Evolutionary conservation across 371 early-diverging fungal genomes (phyloP), one percentile per base, ranked within the genome.

Genomic region (Apophysomyces ossiformis): DNA sequence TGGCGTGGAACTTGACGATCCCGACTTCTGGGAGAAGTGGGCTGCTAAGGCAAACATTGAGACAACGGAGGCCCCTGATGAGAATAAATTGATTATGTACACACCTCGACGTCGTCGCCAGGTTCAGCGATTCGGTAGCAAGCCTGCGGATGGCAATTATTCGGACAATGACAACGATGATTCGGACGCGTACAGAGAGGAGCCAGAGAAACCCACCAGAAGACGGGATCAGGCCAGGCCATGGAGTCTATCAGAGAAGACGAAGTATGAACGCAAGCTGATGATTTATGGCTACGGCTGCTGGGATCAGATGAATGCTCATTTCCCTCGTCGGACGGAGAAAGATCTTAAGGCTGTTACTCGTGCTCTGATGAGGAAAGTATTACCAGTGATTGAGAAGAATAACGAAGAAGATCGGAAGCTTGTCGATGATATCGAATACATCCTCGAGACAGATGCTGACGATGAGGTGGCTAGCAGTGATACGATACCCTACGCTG

Each of bases 11-110:
- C 77, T 98, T 13, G 92, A 98, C 65, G 98, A 98, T 73, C 97
- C 98, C 8, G 85, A 94, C 65, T 98, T 98, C 75, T 98, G 98
- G 98, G 95, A 96, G 67, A 96, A 96, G 74, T 90, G 95, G 79
- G 94, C 96, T 1, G 77, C 89, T 37, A 84, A 87, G 37, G 93
- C 93, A 21, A 78, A 91, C 58, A 71, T 94, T 12, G 84, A 91
- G 45, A 72, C 85, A 5, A 83, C 77, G 7, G 89, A 88, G 5
- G 69, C 79, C 8, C 79, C 73, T 0, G 80, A 80, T 46, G 75
- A 81, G 35, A 82, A 79, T 39, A 78, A 85, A 12, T 68, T 92
- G 58, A 91, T 92, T 37, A 65, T 92, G 5, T 86, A 87, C 65
- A 83, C 85, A n/a, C 90, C 90, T 1, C 77, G 92, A 13, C 75